Percentiles rank a stretch among this genome's conserved stretches.
phyloP scores from a whole-genome alignment of 495 filamentous ascomycete genomes.

The Collariella sp. region DNA sequence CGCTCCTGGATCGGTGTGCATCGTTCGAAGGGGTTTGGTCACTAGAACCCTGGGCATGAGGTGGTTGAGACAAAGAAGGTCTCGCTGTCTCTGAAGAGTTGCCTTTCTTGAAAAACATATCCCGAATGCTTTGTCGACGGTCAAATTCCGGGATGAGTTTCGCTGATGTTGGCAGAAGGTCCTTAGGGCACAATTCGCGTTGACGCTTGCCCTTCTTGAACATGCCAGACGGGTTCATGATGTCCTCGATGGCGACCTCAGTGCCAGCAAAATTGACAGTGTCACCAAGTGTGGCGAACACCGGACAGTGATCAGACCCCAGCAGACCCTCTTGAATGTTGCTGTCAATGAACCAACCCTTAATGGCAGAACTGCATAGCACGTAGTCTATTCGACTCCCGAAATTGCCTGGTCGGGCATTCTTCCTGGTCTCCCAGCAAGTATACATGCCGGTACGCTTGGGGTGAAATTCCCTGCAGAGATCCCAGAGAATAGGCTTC shows the following conservation, averaged over 20 bases:
- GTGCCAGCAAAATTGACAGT: slow-evolving; percentile 41
- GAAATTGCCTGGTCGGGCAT: slow-evolving; percentile 81
- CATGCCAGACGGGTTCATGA: slow-evolving; percentile 72
- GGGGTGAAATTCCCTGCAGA: slow-evolving; percentile 77
- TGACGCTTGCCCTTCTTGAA: slow-evolving; percentile 63
- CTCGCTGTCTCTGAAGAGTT: slow-evolving; percentile 10
- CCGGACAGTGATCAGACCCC: slow-evolving; percentile 95
- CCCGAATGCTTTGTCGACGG: slow-evolving; percentile 73
- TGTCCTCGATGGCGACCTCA: slow-evolving; percentile 52
- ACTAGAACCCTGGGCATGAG: background rate
- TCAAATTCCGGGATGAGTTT: slow-evolving; percentile 84
- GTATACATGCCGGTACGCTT: slow-evolving; percentile 85
- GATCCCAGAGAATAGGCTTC: slow-evolving; percentile 70
- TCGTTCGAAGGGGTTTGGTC: background rate
- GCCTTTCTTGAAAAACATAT: slow-evolving; percentile 72
- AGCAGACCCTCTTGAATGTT: slow-evolving; percentile 94
- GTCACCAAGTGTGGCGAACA: slow-evolving; percentile 46
- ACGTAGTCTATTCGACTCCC: slow-evolving; percentile 92
- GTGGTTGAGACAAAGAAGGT: slow-evolving; percentile 2
- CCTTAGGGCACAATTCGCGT: slow-evolving; percentile 55
- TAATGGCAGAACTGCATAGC: slow-evolving; percentile 72
- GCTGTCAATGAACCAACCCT: slow-evolving; percentile 72
- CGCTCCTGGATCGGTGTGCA: background rate
- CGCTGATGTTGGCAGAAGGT: slow-evolving; percentile 65
- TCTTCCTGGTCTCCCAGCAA: slow-evolving; percentile 51